Evolutionary conservation across 2,329 filamentous ascomycete species (phyloP).

Genomic region (Venturia carpophila): DNA sequence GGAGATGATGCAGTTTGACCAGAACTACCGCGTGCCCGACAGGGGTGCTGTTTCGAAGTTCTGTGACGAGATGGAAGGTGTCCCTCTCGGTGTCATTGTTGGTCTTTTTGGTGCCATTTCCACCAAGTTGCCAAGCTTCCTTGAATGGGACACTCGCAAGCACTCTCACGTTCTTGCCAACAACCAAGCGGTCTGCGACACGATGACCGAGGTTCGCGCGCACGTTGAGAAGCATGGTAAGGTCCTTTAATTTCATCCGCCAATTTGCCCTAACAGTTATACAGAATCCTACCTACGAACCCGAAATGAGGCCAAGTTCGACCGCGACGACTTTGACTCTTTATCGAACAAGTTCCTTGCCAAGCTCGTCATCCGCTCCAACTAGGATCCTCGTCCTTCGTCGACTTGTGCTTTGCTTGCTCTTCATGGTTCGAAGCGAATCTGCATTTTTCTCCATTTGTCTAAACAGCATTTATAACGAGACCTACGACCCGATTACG

Average conservation of each 20-base stretch:
- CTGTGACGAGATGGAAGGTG: slow-evolving; percentile 93
- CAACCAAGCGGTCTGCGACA: slow-evolving; percentile 85
- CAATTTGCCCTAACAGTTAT: slow-evolving; percentile 13
- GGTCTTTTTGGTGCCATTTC: slow-evolving; percentile 97
- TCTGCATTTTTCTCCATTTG: slow-evolving; percentile 3
- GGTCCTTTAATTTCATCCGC: slow-evolving; percentile 29
- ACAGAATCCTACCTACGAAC: slow-evolving; percentile 78
- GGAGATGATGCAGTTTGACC: slow-evolving; percentile 99
- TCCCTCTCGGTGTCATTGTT: slow-evolving; percentile 90
- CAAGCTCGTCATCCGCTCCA: slow-evolving; percentile 90
- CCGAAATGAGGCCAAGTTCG: slow-evolving; percentile 73
- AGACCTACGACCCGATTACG: slow-evolving; percentile 13
- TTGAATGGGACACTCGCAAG: slow-evolving; percentile 87
- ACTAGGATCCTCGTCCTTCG: slow-evolving; percentile 32
- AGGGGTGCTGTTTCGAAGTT: slow-evolving; percentile 82
- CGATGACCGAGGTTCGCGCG: slow-evolving; percentile 89
- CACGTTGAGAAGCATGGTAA: slow-evolving; percentile 92
- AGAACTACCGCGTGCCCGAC: slow-evolving; percentile 88
- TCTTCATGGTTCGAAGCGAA: neutral
- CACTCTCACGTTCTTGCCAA: slow-evolving; percentile 87
- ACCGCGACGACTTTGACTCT: slow-evolving; percentile 87
- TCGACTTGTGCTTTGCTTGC: neutral
- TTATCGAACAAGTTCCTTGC: slow-evolving; percentile 96
- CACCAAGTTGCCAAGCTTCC: slow-evolving; percentile 86
- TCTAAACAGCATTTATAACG: slow-evolving; percentile 9